Evolutionary conservation across 805 yeast genomes (phyloP).

Genomic region (Naumovozyma castellii): DNA sequence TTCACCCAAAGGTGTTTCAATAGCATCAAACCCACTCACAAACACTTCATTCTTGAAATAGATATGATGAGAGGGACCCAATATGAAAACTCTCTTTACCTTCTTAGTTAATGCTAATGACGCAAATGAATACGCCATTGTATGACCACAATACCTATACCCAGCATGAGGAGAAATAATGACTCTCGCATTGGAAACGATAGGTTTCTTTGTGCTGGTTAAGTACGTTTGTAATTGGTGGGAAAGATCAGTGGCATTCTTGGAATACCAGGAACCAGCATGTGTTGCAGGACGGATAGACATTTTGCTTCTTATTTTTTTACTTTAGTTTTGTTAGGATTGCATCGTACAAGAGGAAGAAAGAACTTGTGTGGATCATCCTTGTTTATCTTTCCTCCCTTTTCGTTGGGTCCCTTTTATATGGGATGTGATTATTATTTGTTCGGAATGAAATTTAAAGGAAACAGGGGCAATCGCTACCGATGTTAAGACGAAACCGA

Average conservation of each 20-base stretch:
- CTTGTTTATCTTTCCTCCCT: neutral
- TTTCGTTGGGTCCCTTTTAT: neutral
- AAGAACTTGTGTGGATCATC: neutral
- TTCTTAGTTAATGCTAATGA: constrained; percentile 45
- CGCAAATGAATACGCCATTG: constrained; percentile 68
- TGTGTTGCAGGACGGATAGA: constrained; percentile 60
- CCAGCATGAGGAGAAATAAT: constrained; percentile 70
- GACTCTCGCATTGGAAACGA: constrained; percentile 27
- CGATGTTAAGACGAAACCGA: too few species aligned
- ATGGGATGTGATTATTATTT: too few species aligned
- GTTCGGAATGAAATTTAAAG: too few species aligned
- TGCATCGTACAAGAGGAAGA: neutral
- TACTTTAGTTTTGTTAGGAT: too few species aligned
- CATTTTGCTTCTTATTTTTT: neutral
- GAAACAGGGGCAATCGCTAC: neutral
- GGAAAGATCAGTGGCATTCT: constrained; percentile 34
- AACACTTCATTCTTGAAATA: constrained; percentile 57
- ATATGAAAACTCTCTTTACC: constrained; percentile 56
- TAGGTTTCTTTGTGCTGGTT: constrained; percentile 1
- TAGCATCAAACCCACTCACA: constrained; percentile 41
- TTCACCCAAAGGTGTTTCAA: constrained; percentile 79
- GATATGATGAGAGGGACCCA: constrained; percentile 92
- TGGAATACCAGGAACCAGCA: constrained; percentile 84
- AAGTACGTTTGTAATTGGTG: constrained; percentile 45
- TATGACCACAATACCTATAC: constrained; percentile 67